Conservation (phyloP, 2,329 filamentous ascomycete genomes). For the Davidsoniella australis region DNA sequence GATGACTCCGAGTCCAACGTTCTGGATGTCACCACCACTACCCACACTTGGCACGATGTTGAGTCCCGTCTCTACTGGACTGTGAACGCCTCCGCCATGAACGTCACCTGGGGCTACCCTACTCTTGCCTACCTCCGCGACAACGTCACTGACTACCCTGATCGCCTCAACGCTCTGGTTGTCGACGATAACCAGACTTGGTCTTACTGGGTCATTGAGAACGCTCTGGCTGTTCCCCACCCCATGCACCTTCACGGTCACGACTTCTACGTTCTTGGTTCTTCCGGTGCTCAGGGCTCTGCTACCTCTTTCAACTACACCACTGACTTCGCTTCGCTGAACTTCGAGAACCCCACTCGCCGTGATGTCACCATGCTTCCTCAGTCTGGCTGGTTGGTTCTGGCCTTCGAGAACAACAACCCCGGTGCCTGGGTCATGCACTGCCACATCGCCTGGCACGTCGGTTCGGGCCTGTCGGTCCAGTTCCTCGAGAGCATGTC, state of each 20-base stretch:
- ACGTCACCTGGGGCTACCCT: constrained; percentile 25
- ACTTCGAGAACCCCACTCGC: constrained; percentile 32
- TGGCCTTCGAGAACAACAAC: constrained; percentile 33
- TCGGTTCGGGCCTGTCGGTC: constrained; percentile 32
- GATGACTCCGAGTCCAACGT: constrained; percentile 15
- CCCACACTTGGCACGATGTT: constrained; percentile 13
- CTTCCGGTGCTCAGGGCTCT: constrained; percentile 12
- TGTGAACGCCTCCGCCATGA: constrained; percentile 20
- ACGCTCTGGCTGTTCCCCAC: constrained; percentile 20
- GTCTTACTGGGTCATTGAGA: constrained; percentile 21
- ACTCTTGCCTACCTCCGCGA: constrained; percentile 19
- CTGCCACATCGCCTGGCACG: constrained; percentile 41
- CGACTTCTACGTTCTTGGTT: constrained; percentile 28
- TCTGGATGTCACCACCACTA: constrained; percentile 16
- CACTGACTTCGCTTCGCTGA: constrained; percentile 21
- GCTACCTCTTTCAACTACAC: constrained; percentile 16
- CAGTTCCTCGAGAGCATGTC: constrained; percentile 26
- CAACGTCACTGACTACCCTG: constrained; percentile 13
- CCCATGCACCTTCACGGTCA: constrained; percentile 34
- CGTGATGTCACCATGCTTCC: constrained; percentile 34
- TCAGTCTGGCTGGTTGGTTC: constrained; percentile 26
- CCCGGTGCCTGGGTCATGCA: constrained; percentile 36
- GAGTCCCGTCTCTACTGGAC: constrained; percentile 19
- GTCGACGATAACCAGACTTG: constrained; percentile 15
- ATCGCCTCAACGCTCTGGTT: constrained; percentile 14